Evolutionary conservation across 768 basidiomycete species (phyloP).

Genomic region (Galerina sulciceps): DNA sequence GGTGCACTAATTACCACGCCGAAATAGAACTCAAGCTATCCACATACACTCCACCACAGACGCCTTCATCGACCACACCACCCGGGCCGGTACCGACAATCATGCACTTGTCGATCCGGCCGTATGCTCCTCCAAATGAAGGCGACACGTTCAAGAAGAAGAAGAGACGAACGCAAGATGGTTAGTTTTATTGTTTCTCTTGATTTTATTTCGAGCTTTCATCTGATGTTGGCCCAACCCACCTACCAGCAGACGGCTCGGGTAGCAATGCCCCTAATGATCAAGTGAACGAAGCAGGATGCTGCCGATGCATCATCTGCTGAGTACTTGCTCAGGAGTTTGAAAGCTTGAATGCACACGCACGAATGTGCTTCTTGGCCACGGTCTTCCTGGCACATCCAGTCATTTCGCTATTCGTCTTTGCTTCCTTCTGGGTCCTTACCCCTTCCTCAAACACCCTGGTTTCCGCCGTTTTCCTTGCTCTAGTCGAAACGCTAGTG

Average conservation of each 20-base stretch:
- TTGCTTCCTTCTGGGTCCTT: too few relatives aligned
- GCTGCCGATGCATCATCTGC: conserved; percentile 30
- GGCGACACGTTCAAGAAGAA: conserved; percentile 63
- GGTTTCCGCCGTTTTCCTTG: too few relatives aligned
- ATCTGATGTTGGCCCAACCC: not conserved
- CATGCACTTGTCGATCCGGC: conserved; percentile 75
- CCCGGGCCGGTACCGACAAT: conserved; percentile 57
- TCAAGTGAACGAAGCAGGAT: conserved; percentile 19
- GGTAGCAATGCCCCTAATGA: conserved; percentile 13
- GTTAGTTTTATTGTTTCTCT: conserved; percentile 22
- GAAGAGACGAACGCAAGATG: conserved; percentile 35
- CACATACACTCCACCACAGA: conserved; percentile 34
- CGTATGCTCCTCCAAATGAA: conserved; percentile 54
- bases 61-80: conserved; percentile 18
- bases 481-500: too few relatives aligned
- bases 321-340: conserved; percentile 3
- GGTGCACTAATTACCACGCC: conserved; percentile 3
- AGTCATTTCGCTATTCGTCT: too few relatives aligned
- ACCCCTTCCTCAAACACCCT: too few relatives aligned
- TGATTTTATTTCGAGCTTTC: not conserved
- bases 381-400: too few relatives aligned
- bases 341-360: too few relatives aligned
- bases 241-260: conserved; percentile 11
- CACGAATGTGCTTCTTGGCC: too few relatives aligned
- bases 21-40: conserved; percentile 44